Evolutionary conservation across 257 asterid species (phyloP).

Genomic region (Salvia hispanica): DNA sequence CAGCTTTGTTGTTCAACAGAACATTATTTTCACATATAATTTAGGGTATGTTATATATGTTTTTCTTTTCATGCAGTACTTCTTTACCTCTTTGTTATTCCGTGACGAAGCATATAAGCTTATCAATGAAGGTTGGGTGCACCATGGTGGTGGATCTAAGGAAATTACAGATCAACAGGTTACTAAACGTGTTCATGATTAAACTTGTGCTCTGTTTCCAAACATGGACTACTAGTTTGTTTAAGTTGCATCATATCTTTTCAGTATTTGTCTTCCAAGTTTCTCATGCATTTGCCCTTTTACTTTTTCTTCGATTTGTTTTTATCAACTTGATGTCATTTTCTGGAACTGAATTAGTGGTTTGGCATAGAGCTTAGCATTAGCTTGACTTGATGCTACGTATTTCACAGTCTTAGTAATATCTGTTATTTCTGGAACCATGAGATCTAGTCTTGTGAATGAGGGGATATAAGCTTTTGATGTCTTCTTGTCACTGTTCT

Average conservation of each 20-base stretch:
- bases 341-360: neutral
- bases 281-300: constrained; percentile 12
- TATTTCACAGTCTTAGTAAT: neutral
- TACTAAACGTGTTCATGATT: constrained; percentile 21
- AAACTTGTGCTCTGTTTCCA: constrained; percentile 24
- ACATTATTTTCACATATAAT: constrained; percentile 3
- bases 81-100: constrained; percentile 90
- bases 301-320: neutral
- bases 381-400: neutral
- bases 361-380: neutral
- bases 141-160: constrained; percentile 47
- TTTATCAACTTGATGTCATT: constrained; percentile 3
- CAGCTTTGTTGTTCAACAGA: constrained; percentile 3
- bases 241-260: constrained; percentile 24
- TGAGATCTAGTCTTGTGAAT: constrained; percentile 20
- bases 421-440: neutral
- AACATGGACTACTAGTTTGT: constrained; percentile 25
- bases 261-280: constrained; percentile 1
- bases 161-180: constrained; percentile 69
- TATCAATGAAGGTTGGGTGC: constrained; percentile 83
- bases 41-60: constrained; percentile 1
- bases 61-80: constrained; percentile 63
- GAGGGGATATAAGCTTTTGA: constrained; percentile 11
- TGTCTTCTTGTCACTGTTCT: constrained; percentile 8
- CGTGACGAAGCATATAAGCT: constrained; percentile 99